Conservation (phyloP, 805 yeast species). For the Lipomyces orientalis region DNA sequence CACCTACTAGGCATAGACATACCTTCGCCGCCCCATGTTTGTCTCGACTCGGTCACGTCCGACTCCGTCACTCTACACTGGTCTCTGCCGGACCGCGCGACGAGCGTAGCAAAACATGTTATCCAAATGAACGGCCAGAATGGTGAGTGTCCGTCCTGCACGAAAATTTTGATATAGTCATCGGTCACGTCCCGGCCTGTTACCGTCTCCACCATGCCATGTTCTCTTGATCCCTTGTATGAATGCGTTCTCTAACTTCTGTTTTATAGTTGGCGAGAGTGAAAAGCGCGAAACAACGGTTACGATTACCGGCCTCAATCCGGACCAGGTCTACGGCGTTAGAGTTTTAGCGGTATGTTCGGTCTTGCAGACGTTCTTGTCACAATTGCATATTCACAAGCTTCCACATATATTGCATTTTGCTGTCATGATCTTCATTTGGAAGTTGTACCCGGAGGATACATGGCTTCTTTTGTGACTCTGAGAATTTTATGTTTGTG, state of each 20-base stretch:
- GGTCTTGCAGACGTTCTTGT: not conserved
- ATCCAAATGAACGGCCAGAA: constrained; percentile 46
- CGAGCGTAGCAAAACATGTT: constrained; percentile 42
- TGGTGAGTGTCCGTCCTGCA: constrained; percentile 30
- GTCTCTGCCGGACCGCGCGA: constrained; percentile 45
- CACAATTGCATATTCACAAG: not conserved
- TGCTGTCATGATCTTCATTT: not conserved
- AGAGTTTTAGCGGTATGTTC: constrained; percentile 44
- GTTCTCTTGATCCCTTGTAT: not conserved
- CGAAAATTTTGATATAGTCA: not conserved
- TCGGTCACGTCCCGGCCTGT: not conserved
- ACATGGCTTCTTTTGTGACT: too few relatives aligned
- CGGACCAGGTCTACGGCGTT: constrained; percentile 45
- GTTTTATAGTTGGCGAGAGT: constrained; percentile 40
- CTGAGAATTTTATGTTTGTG: not conserved
- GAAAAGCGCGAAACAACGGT: constrained; percentile 46
- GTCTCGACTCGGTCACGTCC: constrained; percentile 43
- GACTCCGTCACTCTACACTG: constrained; percentile 45
- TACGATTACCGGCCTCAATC: constrained; percentile 44
- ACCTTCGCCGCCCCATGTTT: constrained; percentile 45
- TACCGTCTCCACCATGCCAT: not conserved
- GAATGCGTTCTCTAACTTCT: not conserved
- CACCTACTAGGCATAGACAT: constrained; percentile 47
- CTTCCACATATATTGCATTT: not conserved
- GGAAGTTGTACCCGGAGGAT: not conserved